Evolutionary conservation across 164 flowering plant species (phyloP), one percentile per base, ranked within the genome.

Genomic region (Platanus orientalis): DNA sequence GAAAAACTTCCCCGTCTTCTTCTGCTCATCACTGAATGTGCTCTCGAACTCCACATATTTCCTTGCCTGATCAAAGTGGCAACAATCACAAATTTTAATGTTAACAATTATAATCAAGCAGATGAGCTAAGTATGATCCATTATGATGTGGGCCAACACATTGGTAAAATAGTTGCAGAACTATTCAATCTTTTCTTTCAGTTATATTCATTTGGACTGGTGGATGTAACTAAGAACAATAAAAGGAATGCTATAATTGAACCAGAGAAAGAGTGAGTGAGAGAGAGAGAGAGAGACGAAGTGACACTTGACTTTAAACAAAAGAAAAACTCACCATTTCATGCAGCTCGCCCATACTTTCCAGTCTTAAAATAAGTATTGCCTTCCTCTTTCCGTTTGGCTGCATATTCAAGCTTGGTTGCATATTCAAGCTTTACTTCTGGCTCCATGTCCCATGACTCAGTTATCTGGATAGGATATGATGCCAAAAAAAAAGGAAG

Each of bases 381-480:
- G 17, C 78, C 80, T 49, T 77, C 73, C 54, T 71, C 76, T 60
- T 77, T 77, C 27, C 75, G 42, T 67, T 60, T 77, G 36, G 60
- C 63, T n/a, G n/a, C n/a, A n/a, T n/a, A n/a, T n/a, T n/a, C n/a
- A n/a, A n/a, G n/a, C n/a, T n/a, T n/a, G n/a, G n/a, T n/a, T 3
- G 78, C 78, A 29, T 67, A 67, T 51, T 69, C 80, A 42, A 77
- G 71, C 62, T 74, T 77, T 50, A 71, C 74, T 24, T 63, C 69
- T 19, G 78, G 67, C 24, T 71, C 72, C 80, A 74, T 74, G 52
- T 77, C 78, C 78, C 78, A 77, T 42, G 75, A 73, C 60, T 74
- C 76, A 30, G 68, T 77, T n/a, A 71, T 71, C 78, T 77, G 60
- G 23, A 34, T 34, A 34, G 5, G n/a, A 34, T 34, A 34, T 10